These are phyloP conservation scores for Pseudonectria buxi DNA, from an alignment of 2,329 filamentous ascomycete species.

Conservation along the genomic window DNA sequence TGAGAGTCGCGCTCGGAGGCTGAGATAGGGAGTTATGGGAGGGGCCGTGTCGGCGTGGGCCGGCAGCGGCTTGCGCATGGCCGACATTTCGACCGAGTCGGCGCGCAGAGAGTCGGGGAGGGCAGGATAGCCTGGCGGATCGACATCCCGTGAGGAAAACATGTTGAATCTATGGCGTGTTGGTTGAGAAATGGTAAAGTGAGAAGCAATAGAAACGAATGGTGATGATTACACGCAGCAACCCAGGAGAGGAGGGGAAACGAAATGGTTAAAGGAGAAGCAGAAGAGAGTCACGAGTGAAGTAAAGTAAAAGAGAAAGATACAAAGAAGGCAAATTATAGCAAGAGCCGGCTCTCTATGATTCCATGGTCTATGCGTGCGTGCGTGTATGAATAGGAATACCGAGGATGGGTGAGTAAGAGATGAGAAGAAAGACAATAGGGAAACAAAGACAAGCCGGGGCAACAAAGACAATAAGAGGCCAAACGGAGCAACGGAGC, in stretches of 20 bases:
- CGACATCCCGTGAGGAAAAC: conserved; percentile 28
- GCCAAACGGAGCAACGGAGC: conserved; percentile 2
- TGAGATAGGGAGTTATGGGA: conserved; percentile 83
- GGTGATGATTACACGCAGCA: conserved; percentile 1
- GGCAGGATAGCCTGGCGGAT: conserved; percentile 27
- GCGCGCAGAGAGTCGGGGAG: conserved; percentile 32
- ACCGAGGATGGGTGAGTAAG: conserved; percentile 2
- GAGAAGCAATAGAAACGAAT: conserved; percentile 4
- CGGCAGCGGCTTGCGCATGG: conserved; percentile 25
- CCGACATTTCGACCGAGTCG: conserved; percentile 31
- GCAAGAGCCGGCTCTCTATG: conserved; percentile 19
- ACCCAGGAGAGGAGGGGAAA: conserved; percentile 8
- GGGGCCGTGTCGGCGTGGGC: conserved; percentile 51
- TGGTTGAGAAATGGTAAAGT: conserved; percentile 11
- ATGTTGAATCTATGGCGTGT: conserved; percentile 28
- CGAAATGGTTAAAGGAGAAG: conserved; percentile 5
- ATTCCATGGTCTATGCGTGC: conserved; percentile 14
- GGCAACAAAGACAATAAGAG: conserved; percentile 21
- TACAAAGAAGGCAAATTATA: conserved; percentile 10
- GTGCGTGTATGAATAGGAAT: conserved; percentile 9
- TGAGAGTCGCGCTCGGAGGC: conserved; percentile 79
- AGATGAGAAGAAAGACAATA: no score
- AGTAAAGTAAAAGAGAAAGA: conserved; percentile 6
- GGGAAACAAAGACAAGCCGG: neutral
- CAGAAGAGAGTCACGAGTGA: neutral